Percentiles rank a stretch among this genome's conserved stretches.
Conservation (phyloP, 108 stramenopile species). For the Cyclotella choctawhatcheeana region DNA sequence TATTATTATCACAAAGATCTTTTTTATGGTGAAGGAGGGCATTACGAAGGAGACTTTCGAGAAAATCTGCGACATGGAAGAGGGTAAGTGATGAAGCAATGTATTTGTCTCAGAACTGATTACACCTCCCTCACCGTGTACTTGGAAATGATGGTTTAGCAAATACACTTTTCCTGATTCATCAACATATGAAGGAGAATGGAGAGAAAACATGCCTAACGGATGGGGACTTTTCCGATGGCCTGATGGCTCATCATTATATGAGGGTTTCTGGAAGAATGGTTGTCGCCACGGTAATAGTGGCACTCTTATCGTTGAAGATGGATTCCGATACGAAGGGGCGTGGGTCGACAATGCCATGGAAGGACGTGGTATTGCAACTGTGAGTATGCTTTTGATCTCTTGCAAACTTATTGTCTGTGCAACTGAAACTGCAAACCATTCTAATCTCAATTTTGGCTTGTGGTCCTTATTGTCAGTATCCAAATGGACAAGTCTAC, state of each 20-base stretch:
- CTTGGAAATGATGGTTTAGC: conserved; percentile 29
- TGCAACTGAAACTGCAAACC: too few relatives aligned
- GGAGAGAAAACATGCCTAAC: conserved; percentile 78
- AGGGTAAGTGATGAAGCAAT: background rate
- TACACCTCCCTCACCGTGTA: background rate
- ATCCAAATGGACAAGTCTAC: conserved; percentile 89
- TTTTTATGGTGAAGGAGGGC: conserved; percentile 16
- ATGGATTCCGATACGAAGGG: conserved; percentile 91
- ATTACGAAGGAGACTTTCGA: conserved; percentile 86
- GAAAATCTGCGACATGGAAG: conserved; percentile 80
- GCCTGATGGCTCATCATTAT: conserved; percentile 66
- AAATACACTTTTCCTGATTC: conserved; percentile 79
- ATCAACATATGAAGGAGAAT: conserved; percentile 81
- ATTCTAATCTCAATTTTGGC: too few relatives aligned
- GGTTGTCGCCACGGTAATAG: conserved; percentile 79
- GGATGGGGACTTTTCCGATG: conserved; percentile 82
- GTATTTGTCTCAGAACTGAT: background rate
- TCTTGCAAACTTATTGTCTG: conserved; percentile 9
- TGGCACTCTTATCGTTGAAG: conserved; percentile 71
- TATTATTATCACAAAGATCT: conserved; percentile 71
- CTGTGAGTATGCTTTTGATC: background rate
- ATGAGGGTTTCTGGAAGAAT: conserved; percentile 88
- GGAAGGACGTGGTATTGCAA: conserved; percentile 87
- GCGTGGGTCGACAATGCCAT: conserved; percentile 87
- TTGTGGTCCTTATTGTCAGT: too few relatives aligned